Base-by-base conservation (phyloP, 257 asterid species). In the Solanum tarijense region DNA sequence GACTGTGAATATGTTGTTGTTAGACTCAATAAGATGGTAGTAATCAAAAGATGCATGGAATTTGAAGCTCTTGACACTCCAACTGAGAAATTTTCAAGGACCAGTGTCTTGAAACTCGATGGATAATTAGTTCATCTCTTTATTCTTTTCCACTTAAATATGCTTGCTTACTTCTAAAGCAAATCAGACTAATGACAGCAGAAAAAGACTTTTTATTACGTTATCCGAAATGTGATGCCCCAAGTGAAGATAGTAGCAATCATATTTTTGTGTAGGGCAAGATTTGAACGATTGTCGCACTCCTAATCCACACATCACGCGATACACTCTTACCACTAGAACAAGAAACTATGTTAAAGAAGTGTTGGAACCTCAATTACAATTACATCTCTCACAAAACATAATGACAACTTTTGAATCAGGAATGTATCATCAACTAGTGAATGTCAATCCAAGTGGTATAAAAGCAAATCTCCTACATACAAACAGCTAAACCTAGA, bases 391-490 rank as follows among this genome's bases (percentile, higher is more conserved):
- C 69, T 82, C 43, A 82, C 11, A 82, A 82, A 82, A 82, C 86
- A 82, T 29, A 10, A 39, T 18, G 39, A 21, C 71, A 82, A 48
- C 66, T 79, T 79, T 79, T 79, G 85, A 79, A 46, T 79, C 85
- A 79, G 16, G 39, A 79, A 27, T 79, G 86, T 38, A 48, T 82
- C 86, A 46, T 48, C 11, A 48, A 82, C 69, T 29, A 34, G 43
- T 48, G 9, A 82, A 48, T 82, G 71, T 82, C 86, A 48, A 82
- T 81, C 34, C 43, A 82, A 82, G 43, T 82, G 85, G 85, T 82
- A 48, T 48, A 82, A 82, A 36, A 82, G 86, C 86, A 82, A 82
- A 82, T 31, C 69, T 82, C 86, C 71, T 82, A 82, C 29, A 82
- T 82, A 82, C 86, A 48, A 48, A 4, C 68, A 82, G 0, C 86